Base-by-base conservation (phyloP, 768 basidiomycete genomes). In the Leccinum pellstonianum region DNA sequence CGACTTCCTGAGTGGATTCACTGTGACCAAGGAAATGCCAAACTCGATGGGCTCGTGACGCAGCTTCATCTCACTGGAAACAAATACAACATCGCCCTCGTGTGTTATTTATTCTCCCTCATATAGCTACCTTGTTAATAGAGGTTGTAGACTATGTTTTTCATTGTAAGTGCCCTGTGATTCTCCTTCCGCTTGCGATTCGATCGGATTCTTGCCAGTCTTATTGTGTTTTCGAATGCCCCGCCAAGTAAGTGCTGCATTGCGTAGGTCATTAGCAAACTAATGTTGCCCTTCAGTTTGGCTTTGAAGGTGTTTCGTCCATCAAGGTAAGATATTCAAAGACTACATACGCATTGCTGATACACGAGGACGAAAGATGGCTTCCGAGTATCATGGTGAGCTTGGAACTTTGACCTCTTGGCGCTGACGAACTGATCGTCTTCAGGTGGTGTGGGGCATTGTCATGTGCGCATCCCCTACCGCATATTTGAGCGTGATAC, bases 41-140 rank as follows among this genome's bases (percentile, higher is more conserved):
- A 80, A 61, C 71, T 90, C 1, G 84, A 86, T 64, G 90, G 90
- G 2, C 72, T 92, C 4, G 66, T 70, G 15, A 80, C 73, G 0
- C 79, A 90, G 64, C 76, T 91, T 2, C n/a, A 82, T 35, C 77
- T 90, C 46, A 79, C 76, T 0, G 83, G 84, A 9, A 80, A 84
- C 66, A 74, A 81, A 63, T 91, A 86, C 62, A 88, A 88, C 61
- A 82, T 87, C 38, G 86, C 86, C 1, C 68, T 90, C 68, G 87
- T 88, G 50, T 15, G 77, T 52, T 12, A 3, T 46, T 21, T 21
- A 4, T n/a, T 53, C 9, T 12, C 23, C 17, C 3, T n/a, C 17
- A 19, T n/a, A 17, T 19, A 29, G 33, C 53, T 3, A 6, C 3
- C 25, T 12, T 23, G 31, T 46, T 52, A 5, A 62, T 29, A n/a